Base-by-base conservation (phyloP, 345 rosid species). In the Ceriops zippeliana region DNA sequence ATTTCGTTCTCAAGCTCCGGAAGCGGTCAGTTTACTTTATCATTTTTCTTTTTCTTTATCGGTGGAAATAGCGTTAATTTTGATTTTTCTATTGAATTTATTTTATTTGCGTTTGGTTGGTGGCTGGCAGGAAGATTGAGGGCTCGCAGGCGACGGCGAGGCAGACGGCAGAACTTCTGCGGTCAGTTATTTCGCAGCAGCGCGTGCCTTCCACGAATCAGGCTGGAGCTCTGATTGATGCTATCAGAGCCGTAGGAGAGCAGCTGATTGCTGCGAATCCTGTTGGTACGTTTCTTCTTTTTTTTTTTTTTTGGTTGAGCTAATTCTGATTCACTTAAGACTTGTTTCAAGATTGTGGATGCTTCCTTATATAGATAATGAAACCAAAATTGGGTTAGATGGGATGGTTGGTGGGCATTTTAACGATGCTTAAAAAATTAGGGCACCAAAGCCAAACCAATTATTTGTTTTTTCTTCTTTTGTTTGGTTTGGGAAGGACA, bases 101-200 rank as follows among this genome's bases (percentile, higher is more conserved):
- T 22, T 70, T 34, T 34, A 6, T 34, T 34, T 34, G 4, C 5
- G 34, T 63, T 10, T 61, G 22, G 34, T 61, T 19, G 35, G 4
- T n/a, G 51, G 60, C 30, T 67, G 66, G 68, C 92, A 90, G 98
- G 56, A 87, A 90, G 89, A 87, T 96, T 34, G 99, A 96, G 76
- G 99, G 99, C 53, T 92, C 98, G 53, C 98, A 89, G 27, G 96
- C 98, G 27, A 91, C 97, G 19, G 93, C 99, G 2, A 86, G 78
- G 85, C 89, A 74, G 77, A 83, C 99, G 0, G 96, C 91, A 15
- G 96, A 90, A 70, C 81, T 96, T 60, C 86, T 96, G 57, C 83
- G 98, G 51, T 87, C 91, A 0, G 98, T 96, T 65, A 96, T 96
- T 67, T 96, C 99, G 0, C 90, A 90, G 78, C 95, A 87, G 63